Base-by-base conservation (phyloP, 352 stramenopile genomes). In the Phytophthora hibernalis region DNA sequence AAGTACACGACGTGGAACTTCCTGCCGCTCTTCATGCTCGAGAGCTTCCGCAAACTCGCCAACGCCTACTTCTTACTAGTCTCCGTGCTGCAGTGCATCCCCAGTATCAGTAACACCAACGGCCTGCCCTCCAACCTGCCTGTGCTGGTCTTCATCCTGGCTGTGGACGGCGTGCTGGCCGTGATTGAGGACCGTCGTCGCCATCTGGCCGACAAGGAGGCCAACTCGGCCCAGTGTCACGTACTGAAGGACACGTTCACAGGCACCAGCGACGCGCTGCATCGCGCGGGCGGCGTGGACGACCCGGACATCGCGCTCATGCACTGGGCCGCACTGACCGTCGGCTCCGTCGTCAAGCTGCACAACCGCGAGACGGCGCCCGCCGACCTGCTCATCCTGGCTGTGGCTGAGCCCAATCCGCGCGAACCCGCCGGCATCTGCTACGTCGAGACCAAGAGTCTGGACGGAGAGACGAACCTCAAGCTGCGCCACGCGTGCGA, bases 51-150 rank as follows among this genome's bases (percentile, higher is more conserved):
- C 18, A 93, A 91, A 58, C 74, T 97, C 47, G 93, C 93, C 44
- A 98, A 98, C 62, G 83, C 92, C 20, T 98, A 98, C 67, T 98
- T 98, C 55, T 65, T 98, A 9, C 72, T 97, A 16, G 89, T 98
- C 13, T 96, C 89, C 7, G 72, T 91, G 24, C 71, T 98, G 9
- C 87, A 97, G 65, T 85, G 68, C 20, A 85, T 97, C 59, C 77
- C 70, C 21, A 64, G 45, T 9, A 96, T 98, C 76, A 91, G 74
- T 31, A 97, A 97, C 61, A 97, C 93, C 7, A 72, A 73, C 59
- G 78, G 83, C 0, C 60, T 96, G 8, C 91, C 92, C 1, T 82
- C 92, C 7, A 97, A 90, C 49, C 54, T 97, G 26, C 77, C 90
- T 0, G 89, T 96, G 31, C 80, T 98, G 3, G 53, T 91, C 10